Conservation (phyloP, 306 rosid genomes). For the Begonia fuchsioides region DNA sequence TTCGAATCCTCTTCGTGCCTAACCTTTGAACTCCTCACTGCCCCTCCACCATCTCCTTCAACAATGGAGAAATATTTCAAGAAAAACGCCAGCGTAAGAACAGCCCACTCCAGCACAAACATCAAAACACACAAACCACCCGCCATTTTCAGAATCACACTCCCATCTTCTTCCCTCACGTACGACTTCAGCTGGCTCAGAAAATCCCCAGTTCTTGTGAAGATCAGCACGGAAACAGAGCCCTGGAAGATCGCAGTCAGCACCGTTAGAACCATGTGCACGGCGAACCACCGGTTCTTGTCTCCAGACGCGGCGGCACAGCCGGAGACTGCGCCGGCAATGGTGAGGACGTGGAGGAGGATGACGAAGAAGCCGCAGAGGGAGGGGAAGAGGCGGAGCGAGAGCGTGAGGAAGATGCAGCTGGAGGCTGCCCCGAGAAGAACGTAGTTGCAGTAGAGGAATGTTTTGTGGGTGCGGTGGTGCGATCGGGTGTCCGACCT, state of each 20-base stretch:
- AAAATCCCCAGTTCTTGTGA: conserved; percentile 49
- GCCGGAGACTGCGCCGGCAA: conserved; percentile 54
- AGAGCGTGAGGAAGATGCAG: conserved; percentile 86
- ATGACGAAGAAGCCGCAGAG: conserved; percentile 57
- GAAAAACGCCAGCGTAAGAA: conserved; percentile 58
- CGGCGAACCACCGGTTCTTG: conserved; percentile 44
- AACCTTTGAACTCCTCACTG: neutral
- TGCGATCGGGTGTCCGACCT: conserved; percentile 14
- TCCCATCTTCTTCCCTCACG: conserved; percentile 73
- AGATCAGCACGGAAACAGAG: conserved; percentile 50
- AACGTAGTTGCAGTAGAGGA: conserved; percentile 74
- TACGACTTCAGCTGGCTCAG: conserved; percentile 48
- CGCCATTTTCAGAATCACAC: conserved; percentile 50
- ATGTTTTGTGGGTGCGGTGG: conserved; percentile 50
- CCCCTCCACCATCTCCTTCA: conserved; percentile 19
- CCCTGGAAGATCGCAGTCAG: conserved; percentile 67
- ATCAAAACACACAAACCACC: conserved; percentile 62
- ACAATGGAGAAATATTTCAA: conserved; percentile 54
- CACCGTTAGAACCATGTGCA: conserved; percentile 73
- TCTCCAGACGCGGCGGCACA: conserved; percentile 43
- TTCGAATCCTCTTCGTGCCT: neutral
- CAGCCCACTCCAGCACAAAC: conserved; percentile 76
- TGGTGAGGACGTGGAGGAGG: conserved; percentile 65
- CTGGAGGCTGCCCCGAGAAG: conserved; percentile 77
- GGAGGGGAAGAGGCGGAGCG: conserved; percentile 65